Percentiles rank a stretch among this genome's conserved stretches.
Conservation (phyloP, 2,329 filamentous ascomycete genomes). For the Phialocephala sp. region DNA sequence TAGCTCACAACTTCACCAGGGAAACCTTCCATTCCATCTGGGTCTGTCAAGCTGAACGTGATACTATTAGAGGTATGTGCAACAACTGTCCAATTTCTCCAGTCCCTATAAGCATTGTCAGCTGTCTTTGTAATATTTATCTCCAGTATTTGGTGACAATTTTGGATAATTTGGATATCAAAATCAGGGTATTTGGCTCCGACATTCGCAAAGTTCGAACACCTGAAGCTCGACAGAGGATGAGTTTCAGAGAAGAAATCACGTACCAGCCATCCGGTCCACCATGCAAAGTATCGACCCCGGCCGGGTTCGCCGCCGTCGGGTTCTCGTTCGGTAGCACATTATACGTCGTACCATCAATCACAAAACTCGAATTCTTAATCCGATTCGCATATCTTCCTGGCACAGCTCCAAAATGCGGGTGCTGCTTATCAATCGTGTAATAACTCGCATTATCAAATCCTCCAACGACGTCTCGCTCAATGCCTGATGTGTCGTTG, state of each 20-base stretch:
- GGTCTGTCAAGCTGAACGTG: conserved; percentile 76
- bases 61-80: conserved; percentile 68
- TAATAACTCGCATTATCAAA: conserved; percentile 81
- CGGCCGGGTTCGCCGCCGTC: conserved; percentile 54
- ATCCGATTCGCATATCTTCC: conserved; percentile 84
- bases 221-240: not conserved
- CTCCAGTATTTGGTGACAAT: no score
- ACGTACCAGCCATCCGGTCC: conserved; percentile 68
- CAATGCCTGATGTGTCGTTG: conserved; percentile 69
- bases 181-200: no score
- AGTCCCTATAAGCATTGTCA: conserved; percentile 53
- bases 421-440: conserved; percentile 65
- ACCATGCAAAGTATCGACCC: conserved; percentile 71
- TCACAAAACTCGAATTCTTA: conserved; percentile 74
- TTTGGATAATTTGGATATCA: no score
- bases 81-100: conserved; percentile 78
- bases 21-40: conserved; percentile 77
- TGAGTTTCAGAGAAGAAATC: not conserved
- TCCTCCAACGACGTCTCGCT: conserved; percentile 73
- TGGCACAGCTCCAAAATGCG: conserved; percentile 74
- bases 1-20: conserved; percentile 77
- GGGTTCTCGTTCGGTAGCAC: conserved; percentile 69
- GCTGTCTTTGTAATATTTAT: not conserved
- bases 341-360: conserved; percentile 67
- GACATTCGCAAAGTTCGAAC: not conserved